Evolutionary conservation across 768 basidiomycete species (phyloP).

Genomic region (Ramaria sp.): DNA sequence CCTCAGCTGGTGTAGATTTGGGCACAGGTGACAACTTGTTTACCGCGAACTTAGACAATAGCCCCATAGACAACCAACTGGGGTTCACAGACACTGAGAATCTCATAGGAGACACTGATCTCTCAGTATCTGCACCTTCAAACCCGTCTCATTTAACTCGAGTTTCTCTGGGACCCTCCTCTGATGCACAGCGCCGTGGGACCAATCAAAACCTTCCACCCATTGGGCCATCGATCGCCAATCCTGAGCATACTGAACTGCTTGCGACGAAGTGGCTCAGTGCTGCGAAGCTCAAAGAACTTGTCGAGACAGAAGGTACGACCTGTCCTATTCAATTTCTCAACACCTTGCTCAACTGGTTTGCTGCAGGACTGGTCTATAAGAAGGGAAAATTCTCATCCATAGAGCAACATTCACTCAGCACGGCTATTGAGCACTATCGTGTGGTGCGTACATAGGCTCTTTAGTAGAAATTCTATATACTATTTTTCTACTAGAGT

Average conservation of each 20-base stretch:
- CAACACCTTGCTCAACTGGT: neutral
- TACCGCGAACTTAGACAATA: slow-evolving; percentile 15
- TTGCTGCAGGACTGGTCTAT: slow-evolving; percentile 57
- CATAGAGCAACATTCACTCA: slow-evolving; percentile 59
- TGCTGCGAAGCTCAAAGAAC: slow-evolving; percentile 52
- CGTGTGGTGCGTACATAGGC: slow-evolving; percentile 34
- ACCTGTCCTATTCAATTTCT: slow-evolving; percentile 1
- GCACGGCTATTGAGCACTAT: slow-evolving; percentile 52
- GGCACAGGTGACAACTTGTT: slow-evolving; percentile 48
- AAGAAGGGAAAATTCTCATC: slow-evolving; percentile 84
- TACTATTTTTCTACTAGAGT: slow-evolving; percentile 23
- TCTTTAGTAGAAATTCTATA: neutral
- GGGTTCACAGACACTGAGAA: slow-evolving; percentile 11
- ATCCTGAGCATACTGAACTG: slow-evolving; percentile 50
- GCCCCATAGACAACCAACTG: neutral
- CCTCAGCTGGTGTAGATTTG: slow-evolving; percentile 43
- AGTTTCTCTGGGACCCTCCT: neutral
- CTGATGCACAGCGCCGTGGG: neutral
- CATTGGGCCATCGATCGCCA: slow-evolving; percentile 27
- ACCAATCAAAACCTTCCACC: neutral
- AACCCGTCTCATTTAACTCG: slow-evolving; percentile 16
- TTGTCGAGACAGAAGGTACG: slow-evolving; percentile 58
- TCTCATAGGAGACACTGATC: neutral
- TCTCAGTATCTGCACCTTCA: slow-evolving; percentile 25
- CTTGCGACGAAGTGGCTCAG: slow-evolving; percentile 76